Conservation (phyloP, 2,329 filamentous ascomycete genomes). For the Lachnellula willkommii region DNA sequence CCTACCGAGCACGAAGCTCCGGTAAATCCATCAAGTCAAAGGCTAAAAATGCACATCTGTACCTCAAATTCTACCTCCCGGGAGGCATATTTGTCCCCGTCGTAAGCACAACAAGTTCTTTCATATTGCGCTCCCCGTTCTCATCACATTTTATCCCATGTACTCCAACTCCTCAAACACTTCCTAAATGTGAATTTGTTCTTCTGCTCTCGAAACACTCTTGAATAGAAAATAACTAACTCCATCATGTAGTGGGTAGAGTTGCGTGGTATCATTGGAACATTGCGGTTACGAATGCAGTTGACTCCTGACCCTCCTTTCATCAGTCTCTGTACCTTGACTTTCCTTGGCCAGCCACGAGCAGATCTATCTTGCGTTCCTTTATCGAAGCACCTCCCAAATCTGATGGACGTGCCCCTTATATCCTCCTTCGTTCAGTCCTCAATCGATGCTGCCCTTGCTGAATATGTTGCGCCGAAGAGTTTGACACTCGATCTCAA, state of each 20-base stretch:
- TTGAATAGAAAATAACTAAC: no score
- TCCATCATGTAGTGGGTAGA: slow-evolving; percentile 55
- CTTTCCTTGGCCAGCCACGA: slow-evolving; percentile 70
- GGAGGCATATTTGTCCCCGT: slow-evolving; percentile 53
- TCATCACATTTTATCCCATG: no score
- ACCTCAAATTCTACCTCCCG: slow-evolving; percentile 64
- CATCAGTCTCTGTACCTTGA: slow-evolving; percentile 68
- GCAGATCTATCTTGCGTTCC: slow-evolving; percentile 67
- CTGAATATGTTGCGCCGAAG: slow-evolving; percentile 72
- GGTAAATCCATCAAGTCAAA: slow-evolving; percentile 56
- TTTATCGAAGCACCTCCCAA: slow-evolving; percentile 61
- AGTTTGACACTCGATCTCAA: slow-evolving; percentile 69
- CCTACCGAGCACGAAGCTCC: slow-evolving; percentile 61
- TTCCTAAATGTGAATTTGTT: no score
- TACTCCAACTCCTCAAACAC: no score
- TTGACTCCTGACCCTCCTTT: slow-evolving; percentile 72
- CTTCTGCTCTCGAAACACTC: no score
- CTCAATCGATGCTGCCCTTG: slow-evolving; percentile 66
- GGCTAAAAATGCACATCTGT: slow-evolving; percentile 67
- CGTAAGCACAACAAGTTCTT: no score
- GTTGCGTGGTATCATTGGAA: slow-evolving; percentile 65
- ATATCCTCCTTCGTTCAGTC: slow-evolving; percentile 72
- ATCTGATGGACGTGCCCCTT: slow-evolving; percentile 70
- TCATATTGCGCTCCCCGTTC: no score
- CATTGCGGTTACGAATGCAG: slow-evolving; percentile 63